A percentile compares a stretch with the other conserved stretches of the same genome.
Conservation (phyloP, 495 filamentous ascomycete genomes). For the Podospora anserina region DNA sequence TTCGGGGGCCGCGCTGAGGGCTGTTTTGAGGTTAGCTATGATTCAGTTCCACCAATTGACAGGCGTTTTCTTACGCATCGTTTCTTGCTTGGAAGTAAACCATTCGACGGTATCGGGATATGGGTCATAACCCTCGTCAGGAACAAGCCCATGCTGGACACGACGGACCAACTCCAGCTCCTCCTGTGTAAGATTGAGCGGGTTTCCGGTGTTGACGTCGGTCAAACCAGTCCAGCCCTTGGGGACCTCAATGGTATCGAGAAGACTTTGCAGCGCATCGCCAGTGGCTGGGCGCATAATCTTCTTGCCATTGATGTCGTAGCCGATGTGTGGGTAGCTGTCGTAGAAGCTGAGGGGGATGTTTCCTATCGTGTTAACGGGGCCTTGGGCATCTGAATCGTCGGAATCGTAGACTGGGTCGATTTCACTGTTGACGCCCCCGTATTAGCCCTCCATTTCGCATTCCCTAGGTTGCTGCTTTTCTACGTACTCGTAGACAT, state of each 20-base stretch:
- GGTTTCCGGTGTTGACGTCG: slow-evolving; percentile 88
- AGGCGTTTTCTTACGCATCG: slow-evolving; percentile 58
- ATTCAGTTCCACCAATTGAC: neutral
- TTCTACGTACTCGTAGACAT: slow-evolving; percentile 53
- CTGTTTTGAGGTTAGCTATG: slow-evolving; percentile 22
- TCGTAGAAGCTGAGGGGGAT: slow-evolving; percentile 96
- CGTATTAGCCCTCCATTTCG: slow-evolving; percentile 15
- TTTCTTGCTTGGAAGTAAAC: slow-evolving; percentile 84
- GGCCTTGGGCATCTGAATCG: slow-evolving; percentile 76
- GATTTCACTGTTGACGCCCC: slow-evolving; percentile 67
- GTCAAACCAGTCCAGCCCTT: slow-evolving; percentile 97
- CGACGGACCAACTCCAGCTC: slow-evolving; percentile 86
- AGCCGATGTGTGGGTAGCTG: slow-evolving; percentile 89
- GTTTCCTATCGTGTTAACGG: slow-evolving; percentile 87
- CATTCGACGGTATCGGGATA: slow-evolving; percentile 91
- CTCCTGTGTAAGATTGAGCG: slow-evolving; percentile 68
- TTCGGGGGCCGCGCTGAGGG: slow-evolving; percentile 88
- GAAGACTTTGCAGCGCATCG: slow-evolving; percentile 85
- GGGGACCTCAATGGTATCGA: slow-evolving; percentile 96
- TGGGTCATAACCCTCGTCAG: slow-evolving; percentile 83
- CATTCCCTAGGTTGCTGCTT: neutral
- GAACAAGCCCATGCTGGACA: slow-evolving; percentile 85
- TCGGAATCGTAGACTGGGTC: slow-evolving; percentile 95
- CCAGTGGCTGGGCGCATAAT: slow-evolving; percentile 94
- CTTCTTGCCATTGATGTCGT: slow-evolving; percentile 97